phyloP scores from a whole-genome alignment of 73 alveolate species.

The Halteria grandinella region DNA sequence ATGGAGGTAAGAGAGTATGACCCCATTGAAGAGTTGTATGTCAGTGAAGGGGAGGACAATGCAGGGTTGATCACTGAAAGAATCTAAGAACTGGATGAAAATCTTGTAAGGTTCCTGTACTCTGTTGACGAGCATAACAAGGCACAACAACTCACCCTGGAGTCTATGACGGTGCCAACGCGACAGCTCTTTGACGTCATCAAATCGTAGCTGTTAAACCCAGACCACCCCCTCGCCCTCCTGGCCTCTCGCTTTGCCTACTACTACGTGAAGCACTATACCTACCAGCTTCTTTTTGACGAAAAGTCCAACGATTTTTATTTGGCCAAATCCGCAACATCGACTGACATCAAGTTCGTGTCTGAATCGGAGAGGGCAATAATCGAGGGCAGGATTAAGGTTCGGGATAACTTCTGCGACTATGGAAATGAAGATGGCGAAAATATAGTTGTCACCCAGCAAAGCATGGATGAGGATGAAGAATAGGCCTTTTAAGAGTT shows the following conservation, averaged over 20 bases:
- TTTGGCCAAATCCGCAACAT: not conserved
- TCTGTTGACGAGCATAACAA: too few relatives aligned
- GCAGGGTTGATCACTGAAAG: too few relatives aligned
- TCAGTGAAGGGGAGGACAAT: too few relatives aligned
- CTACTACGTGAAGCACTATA: constrained; percentile 6
- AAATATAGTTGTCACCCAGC: too few relatives aligned
- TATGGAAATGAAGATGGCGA: constrained; percentile 10
- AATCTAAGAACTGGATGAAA: not conserved
- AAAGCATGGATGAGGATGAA: not conserved
- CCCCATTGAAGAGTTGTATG: too few relatives aligned
- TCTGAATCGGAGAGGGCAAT: too few relatives aligned
- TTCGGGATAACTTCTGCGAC: not conserved
- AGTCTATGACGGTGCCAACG: constrained; percentile 9
- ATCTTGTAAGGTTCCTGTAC: not conserved
- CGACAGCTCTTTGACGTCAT: constrained; percentile 6
- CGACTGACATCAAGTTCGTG: too few relatives aligned
- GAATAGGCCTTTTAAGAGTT: not conserved
- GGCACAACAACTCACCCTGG: constrained; percentile 3
- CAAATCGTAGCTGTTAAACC: not conserved
- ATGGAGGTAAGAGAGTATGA: too few relatives aligned
- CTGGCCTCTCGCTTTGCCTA: not conserved
- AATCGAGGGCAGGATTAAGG: too few relatives aligned
- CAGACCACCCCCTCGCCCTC: constrained; percentile 5
- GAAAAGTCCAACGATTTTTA: constrained; percentile 21
- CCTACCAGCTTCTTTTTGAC: constrained; percentile 3